These are phyloP conservation scores for Coniochaeta sp. DNA, from an alignment of 2,329 filamentous ascomycete genomes.

Conservation along the genomic window DNA sequence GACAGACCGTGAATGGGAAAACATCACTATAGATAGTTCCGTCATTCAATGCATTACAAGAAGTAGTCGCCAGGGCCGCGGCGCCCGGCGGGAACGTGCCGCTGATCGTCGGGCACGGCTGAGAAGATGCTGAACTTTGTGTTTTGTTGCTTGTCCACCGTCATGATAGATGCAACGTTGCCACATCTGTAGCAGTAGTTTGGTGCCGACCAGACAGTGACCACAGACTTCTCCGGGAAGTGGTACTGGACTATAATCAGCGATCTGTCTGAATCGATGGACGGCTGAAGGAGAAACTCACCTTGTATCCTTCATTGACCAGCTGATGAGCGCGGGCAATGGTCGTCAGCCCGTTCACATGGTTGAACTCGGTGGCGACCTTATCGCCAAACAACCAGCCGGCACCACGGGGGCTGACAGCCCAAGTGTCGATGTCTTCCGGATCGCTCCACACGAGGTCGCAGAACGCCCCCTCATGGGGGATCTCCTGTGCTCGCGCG, in stretches of 20 bases:
- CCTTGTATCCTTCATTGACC: slow-evolving; percentile 97
- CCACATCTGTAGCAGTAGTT: slow-evolving; percentile 95
- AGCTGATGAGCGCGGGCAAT: slow-evolving; percentile 97
- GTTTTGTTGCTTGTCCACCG: slow-evolving; percentile 74
- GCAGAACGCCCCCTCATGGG: slow-evolving; percentile 96
- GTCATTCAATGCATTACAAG: slow-evolving; percentile 31
- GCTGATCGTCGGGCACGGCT: slow-evolving; percentile 77
- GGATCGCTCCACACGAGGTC: slow-evolving; percentile 98
- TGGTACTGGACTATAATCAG: slow-evolving; percentile 58
- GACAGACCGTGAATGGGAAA: neutral
- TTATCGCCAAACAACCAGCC: slow-evolving; percentile 97
- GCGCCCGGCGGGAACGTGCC: slow-evolving; percentile 68
- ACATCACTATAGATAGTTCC: neutral
- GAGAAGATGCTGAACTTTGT: slow-evolving; percentile 91
- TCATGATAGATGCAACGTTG: slow-evolving; percentile 95
- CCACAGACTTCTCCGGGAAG: slow-evolving; percentile 89
- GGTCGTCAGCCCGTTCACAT: slow-evolving; percentile 92
- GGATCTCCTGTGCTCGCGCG: slow-evolving; percentile 93
- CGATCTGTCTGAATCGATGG: neutral
- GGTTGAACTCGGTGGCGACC: slow-evolving; percentile 94
- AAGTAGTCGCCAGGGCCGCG: slow-evolving; percentile 65
- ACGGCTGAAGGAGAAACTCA: slow-evolving; percentile 28
- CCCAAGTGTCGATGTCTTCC: slow-evolving; percentile 95
- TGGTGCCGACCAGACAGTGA: slow-evolving; percentile 96
- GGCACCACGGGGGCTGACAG: slow-evolving; percentile 87